Conservation (phyloP, 2,329 filamentous ascomycete species). For the Calonectria pseudoturangicola region DNA sequence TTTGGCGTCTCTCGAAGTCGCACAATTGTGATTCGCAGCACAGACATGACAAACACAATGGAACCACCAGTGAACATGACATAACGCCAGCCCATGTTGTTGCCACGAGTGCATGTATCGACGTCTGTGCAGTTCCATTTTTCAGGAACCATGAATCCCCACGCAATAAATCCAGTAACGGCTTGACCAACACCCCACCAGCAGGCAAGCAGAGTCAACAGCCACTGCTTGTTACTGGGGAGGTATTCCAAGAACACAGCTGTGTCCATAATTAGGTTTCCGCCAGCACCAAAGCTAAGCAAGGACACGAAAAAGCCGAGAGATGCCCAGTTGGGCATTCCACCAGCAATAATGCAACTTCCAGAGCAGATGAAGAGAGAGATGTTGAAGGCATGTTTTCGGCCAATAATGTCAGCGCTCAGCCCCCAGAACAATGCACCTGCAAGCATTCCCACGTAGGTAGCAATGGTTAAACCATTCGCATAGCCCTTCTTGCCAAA, state of each 20-base stretch:
- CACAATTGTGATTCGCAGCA: slow-evolving; percentile 67
- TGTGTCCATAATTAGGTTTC: slow-evolving; percentile 71
- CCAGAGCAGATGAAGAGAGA: slow-evolving; percentile 78
- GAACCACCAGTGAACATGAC: slow-evolving; percentile 67
- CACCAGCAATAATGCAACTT: slow-evolving; percentile 77
- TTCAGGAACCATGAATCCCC: slow-evolving; percentile 70
- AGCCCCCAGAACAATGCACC: slow-evolving; percentile 82
- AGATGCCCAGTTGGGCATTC: slow-evolving; percentile 79
- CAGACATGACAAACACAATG: slow-evolving; percentile 65
- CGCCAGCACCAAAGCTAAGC: slow-evolving; percentile 75
- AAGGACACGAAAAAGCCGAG: slow-evolving; percentile 79
- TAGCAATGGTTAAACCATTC: slow-evolving; percentile 76
- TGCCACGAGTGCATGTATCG: slow-evolving; percentile 66
- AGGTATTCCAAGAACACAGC: slow-evolving; percentile 72
- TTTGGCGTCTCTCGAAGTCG: slow-evolving; percentile 70
- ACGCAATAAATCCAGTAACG: slow-evolving; percentile 65
- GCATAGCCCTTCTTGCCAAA: slow-evolving; percentile 73
- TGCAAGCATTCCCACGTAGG: slow-evolving; percentile 73
- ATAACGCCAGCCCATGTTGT: slow-evolving; percentile 71
- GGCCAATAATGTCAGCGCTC: slow-evolving; percentile 79
- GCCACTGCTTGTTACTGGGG: slow-evolving; percentile 67
- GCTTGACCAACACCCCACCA: slow-evolving; percentile 74
- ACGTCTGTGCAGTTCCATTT: slow-evolving; percentile 63
- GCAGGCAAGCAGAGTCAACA: slow-evolving; percentile 66
- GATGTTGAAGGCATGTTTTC: slow-evolving; percentile 81